These are phyloP conservation scores for Heterobasidion parviporum DNA, from an alignment of 1,284 basidiomycete genomes.

Conservation along the genomic window DNA sequence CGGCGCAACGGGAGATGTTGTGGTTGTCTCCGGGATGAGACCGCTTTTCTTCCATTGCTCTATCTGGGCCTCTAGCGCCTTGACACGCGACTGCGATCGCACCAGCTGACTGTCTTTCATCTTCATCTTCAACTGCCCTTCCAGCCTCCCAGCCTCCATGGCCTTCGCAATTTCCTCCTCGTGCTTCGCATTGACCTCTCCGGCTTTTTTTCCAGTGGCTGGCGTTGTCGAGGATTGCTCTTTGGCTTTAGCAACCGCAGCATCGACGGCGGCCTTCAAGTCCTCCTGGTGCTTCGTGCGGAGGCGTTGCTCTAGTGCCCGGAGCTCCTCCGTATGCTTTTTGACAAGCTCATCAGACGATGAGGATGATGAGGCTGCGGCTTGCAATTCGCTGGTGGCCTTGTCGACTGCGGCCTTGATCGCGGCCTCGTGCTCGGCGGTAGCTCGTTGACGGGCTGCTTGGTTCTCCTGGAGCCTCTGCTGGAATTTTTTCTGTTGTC, in stretches of 20 bases:
- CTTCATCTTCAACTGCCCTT: constrained; percentile 49
- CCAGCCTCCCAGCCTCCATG: constrained; percentile 58
- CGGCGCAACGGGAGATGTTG: not conserved
- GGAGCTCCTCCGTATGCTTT: constrained; percentile 53
- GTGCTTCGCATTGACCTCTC: constrained; percentile 30
- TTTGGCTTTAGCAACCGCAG: constrained; percentile 20
- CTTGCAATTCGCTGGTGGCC: constrained; percentile 36
- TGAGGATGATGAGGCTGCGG: constrained; percentile 12
- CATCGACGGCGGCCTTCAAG: constrained; percentile 40
- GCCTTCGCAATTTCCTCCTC: constrained; percentile 52
- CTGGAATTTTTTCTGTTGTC: constrained; percentile 19
- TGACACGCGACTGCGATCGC: constrained; percentile 47
- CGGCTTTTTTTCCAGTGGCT: constrained; percentile 36
- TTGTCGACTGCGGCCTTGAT: constrained; percentile 49
- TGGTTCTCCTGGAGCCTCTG: constrained; percentile 37
- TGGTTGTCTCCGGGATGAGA: constrained; percentile 23
- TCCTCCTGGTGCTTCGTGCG: constrained; percentile 45
- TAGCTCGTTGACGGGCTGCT: constrained; percentile 26
- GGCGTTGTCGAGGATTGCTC: constrained; percentile 19
- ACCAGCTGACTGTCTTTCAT: constrained; percentile 63
- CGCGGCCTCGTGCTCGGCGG: constrained; percentile 33
- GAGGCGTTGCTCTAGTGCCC: constrained; percentile 43
- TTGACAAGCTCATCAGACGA: constrained; percentile 32
- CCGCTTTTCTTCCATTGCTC: constrained; percentile 46
- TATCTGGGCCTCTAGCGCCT: constrained; percentile 58